Evolutionary conservation across 768 basidiomycete genomes (phyloP).

Genomic region (Boletales sp.): DNA sequence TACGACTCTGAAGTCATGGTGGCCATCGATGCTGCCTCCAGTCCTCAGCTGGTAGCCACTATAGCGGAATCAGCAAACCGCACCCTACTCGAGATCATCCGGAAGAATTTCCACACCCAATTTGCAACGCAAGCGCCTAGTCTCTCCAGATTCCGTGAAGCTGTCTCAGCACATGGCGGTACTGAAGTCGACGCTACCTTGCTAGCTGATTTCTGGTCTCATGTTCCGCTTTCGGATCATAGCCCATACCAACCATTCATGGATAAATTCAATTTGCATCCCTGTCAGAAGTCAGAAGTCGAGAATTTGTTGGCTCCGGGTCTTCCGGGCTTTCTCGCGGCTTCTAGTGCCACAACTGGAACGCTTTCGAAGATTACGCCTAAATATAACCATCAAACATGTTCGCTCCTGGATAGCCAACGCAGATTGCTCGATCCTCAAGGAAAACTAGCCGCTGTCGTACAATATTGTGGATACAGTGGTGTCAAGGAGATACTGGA

Average conservation of each 20-base stretch:
- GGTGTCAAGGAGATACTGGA: neutral
- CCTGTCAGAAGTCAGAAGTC: neutral
- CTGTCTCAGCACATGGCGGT: neutral
- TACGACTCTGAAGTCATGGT: too few relatives aligned
- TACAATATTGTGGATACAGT: neutral
- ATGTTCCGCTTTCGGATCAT: neutral
- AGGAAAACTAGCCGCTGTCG: neutral
- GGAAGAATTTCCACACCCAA: neutral
- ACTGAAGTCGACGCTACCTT: neutral
- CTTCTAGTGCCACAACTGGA: neutral
- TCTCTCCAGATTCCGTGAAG: too few relatives aligned
- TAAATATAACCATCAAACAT: neutral
- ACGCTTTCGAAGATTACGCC: neutral
- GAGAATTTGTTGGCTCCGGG: neutral
- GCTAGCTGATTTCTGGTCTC: neutral
- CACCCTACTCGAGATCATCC: neutral
- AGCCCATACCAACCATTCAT: neutral
- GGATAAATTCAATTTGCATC: neutral
- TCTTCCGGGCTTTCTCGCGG: neutral
- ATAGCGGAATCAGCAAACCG: too few relatives aligned
- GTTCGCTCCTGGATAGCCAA: too few relatives aligned
- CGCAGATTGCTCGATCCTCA: neutral
- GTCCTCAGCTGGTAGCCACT: too few relatives aligned
- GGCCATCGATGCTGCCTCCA: too few relatives aligned
- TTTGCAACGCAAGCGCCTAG: neutral